Base-by-base conservation (phyloP, 306 rosid species). In the Pyrus bretschneideri region DNA sequence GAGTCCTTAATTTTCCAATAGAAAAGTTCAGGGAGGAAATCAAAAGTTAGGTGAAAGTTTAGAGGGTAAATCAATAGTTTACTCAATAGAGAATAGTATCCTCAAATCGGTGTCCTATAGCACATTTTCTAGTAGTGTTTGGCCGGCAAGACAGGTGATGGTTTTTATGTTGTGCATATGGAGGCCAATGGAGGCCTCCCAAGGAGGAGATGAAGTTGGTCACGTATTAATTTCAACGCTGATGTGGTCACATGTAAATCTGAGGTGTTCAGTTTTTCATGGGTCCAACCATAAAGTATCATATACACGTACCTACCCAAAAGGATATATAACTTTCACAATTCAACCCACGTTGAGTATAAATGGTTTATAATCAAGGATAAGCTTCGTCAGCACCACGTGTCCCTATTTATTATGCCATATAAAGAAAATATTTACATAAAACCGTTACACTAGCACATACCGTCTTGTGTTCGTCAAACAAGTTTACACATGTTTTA, bases 231-330 rank as follows among this genome's bases (percentile, higher is more conserved):
- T 21, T 49, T 70, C 52, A 52, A 76, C 8, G 54, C 76, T 81
- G 74, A 84, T 73, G 82, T 68, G 84, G 82, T 67, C 52, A 80
- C 84, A 84, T 84, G 82, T 64, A 73, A 21, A 40, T 29, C 62
- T 77, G 74, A 76, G 68, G 75, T 60, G 76, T 77, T 13, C 6
- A 45, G 40, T n/a, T 31, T n/a, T n/a, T 40, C 6, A 23, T 21
- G 54, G 77, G 69, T 57, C 79, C 75, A 51, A 29, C n/a, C 30
- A 17, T 18, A 54, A 19, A 5, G 40, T n/a, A 27, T 8, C 17
- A 17, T 19, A 9, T 14, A 9, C 3, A 17, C 69, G 59, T 19
- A 64, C 51, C 81, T 17, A 22, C 70, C 60, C 30, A 4, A 51
- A 33, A n/a, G 22, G 62, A 61, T 22, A 60, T 46, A 17, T 25